Conservation (phyloP, 2,329 filamentous ascomycete species). For the Lecanoromycetidae sp. region DNA sequence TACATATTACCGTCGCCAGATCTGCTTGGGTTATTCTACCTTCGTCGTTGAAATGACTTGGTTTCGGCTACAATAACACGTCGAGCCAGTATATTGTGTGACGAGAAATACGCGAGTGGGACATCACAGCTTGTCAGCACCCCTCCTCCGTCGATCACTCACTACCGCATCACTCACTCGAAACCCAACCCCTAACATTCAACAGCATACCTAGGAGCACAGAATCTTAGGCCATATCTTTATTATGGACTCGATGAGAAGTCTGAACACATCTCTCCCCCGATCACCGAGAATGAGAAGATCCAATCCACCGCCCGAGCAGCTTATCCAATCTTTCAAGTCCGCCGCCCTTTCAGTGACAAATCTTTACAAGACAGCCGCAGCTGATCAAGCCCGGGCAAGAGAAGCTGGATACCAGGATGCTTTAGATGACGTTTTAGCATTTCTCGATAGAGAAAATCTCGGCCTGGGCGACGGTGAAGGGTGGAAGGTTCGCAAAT, state of each 20-base stretch:
- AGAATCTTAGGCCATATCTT: background rate
- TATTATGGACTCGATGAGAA: slow-evolving; percentile 52
- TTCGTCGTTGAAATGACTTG: too few relatives aligned
- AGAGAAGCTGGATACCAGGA: slow-evolving; percentile 82
- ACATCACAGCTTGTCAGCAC: background rate
- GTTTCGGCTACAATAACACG: too few relatives aligned
- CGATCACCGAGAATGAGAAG: slow-evolving; percentile 35
- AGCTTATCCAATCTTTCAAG: slow-evolving; percentile 78
- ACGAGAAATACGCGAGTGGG: too few relatives aligned
- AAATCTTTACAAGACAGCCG: slow-evolving; percentile 88
- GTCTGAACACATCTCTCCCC: slow-evolving; percentile 50
- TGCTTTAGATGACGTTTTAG: slow-evolving; percentile 78
- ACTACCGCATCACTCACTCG: background rate
- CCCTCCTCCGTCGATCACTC: too few relatives aligned
- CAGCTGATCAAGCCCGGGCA: slow-evolving; percentile 61
- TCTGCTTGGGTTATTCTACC: too few relatives aligned
- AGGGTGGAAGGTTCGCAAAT: slow-evolving; percentile 52
- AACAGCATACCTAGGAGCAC: background rate
- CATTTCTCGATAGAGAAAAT: slow-evolving; percentile 70
- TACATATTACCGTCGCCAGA: too few relatives aligned
- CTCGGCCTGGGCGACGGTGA: slow-evolving; percentile 71
- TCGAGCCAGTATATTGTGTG: too few relatives aligned
- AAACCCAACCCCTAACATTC: background rate
- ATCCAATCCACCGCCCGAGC: slow-evolving; percentile 32
- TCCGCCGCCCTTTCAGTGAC: slow-evolving; percentile 87